phyloP scores from a whole-genome alignment of 345 rosid species.

The Corchorus olitorius region DNA sequence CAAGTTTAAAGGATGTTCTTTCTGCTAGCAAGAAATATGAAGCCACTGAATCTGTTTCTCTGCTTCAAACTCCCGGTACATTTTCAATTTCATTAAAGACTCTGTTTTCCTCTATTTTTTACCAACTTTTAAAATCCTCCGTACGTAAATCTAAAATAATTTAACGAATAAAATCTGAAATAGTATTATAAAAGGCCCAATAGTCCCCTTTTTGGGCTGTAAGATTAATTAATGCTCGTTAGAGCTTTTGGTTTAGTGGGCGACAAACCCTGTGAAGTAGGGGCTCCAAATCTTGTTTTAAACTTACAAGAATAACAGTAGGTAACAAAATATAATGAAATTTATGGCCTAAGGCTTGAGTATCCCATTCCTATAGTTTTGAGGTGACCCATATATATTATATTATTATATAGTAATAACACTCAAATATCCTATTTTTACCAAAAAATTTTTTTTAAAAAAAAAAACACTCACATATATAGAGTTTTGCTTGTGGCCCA shows the following conservation, averaged over 20 bases:
- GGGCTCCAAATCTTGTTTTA: too few species aligned
- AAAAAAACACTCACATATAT: too few species aligned
- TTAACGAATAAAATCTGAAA: background rate
- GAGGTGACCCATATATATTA: too few species aligned
- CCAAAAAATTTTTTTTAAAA: too few species aligned
- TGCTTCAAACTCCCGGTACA: constrained; percentile 53
- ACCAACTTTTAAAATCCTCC: background rate
- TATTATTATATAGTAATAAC: too few species aligned
- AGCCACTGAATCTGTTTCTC: constrained; percentile 43
- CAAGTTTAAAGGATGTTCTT: constrained; percentile 23
- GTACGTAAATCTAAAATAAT: background rate
- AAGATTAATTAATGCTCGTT: background rate
- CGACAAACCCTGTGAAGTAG: background rate
- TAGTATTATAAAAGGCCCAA: background rate
- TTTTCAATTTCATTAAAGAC: background rate
- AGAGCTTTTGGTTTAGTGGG: background rate
- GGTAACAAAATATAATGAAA: too few species aligned
- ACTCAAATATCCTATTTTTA: too few species aligned
- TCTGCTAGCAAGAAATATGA: constrained; percentile 23
- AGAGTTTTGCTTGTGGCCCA: too few species aligned
- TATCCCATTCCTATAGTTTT: too few species aligned
- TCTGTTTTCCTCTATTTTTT: background rate
- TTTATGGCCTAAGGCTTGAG: too few species aligned
- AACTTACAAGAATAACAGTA: too few species aligned
- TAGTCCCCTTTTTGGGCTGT: background rate